These are phyloP conservation scores for Westerdykella ornata DNA, from an alignment of 2,329 filamentous ascomycete species.

Conservation along the genomic window DNA sequence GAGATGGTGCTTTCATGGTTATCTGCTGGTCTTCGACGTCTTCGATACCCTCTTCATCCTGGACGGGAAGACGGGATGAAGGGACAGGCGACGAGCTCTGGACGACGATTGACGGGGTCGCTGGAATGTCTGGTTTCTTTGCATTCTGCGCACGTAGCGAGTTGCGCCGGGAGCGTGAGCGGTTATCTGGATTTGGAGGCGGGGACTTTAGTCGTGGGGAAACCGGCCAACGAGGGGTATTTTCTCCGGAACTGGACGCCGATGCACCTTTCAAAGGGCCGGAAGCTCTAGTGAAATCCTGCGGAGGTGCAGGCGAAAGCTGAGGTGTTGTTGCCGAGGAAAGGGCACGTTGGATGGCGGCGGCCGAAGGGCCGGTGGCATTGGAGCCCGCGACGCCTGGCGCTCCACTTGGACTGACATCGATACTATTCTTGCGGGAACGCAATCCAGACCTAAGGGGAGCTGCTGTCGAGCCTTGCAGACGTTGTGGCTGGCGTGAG, in stretches of 20 bases:
- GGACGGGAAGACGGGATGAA: constrained; percentile 24
- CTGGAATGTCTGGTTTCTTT: constrained; percentile 25
- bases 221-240: constrained; percentile 63
- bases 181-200: constrained; percentile 49
- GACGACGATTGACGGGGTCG: constrained; percentile 42
- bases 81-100: constrained; percentile 41
- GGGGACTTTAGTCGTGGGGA: constrained; percentile 74
- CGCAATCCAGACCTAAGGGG: constrained; percentile 25
- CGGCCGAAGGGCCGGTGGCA: constrained; percentile 52
- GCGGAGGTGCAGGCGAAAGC: constrained; percentile 52
- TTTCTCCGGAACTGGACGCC: constrained; percentile 44
- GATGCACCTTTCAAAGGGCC: constrained; percentile 57
- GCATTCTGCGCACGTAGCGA: constrained; percentile 35
- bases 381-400: constrained; percentile 29
- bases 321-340: constrained; percentile 62
- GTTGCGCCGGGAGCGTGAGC: constrained; percentile 40
- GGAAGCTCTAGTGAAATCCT: constrained; percentile 58
- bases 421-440: constrained; percentile 43
- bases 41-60: constrained; percentile 24
- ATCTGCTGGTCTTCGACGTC: constrained; percentile 35
- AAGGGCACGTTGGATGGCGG: constrained; percentile 59
- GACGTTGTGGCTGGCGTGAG: constrained; percentile 30
- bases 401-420: constrained; percentile 38
- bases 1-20: constrained; percentile 40
- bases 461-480: constrained; percentile 13